Evolutionary conservation across 129 eudicot species (phyloP), one percentile per base, ranked within the genome.

Genomic region (Pulicaria dysenterica): DNA sequence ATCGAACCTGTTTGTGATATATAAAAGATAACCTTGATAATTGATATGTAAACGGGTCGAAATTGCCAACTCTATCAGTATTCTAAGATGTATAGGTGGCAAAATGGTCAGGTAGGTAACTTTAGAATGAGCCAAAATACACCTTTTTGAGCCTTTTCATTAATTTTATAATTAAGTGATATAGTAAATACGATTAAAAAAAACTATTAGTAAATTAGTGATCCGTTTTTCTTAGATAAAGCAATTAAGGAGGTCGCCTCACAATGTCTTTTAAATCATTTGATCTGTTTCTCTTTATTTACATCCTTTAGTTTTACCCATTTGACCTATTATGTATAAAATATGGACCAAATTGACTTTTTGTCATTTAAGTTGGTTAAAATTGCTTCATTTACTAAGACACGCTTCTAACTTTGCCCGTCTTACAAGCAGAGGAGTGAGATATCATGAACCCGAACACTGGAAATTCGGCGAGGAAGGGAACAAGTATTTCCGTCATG

Each of bases 381-480:
- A 48, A 60, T 5, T 50, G 53, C 41, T 54, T 24, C 49, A 15
- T 66, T 7, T 12, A 17, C 51, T 9, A 15, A 68, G 45, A 68
- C 15, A 24, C 36, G 50, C 43, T 78, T 78, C 49, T 77, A 69
- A 78, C 64, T 10, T 63, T 50, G 7, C 15, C 15, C 4, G 7
- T 54, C 72, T 19, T 74, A 64, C 45, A 39, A 43, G 24, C 66
- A 93, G 98, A 91, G 96, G 98, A 71, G 96, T 89, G 73, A 87
- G 92, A 71, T 92, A 92, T 73, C 95, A 89, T 69, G 98, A 89
- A 75, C 98, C 98, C 6, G 97, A 92, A 86, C 72, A 85, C 45
- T 92, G 96, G 97, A 92, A 92, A 77, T 92, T 92, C 67, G 98
- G 98, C 3, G 98, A 79, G 70, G 91, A 80, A 19, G 98, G 98